Percentiles rank a stretch among this genome's conserved stretches.
Conservation (phyloP, 106 monocot species). For the Acorus calamus region DNA sequence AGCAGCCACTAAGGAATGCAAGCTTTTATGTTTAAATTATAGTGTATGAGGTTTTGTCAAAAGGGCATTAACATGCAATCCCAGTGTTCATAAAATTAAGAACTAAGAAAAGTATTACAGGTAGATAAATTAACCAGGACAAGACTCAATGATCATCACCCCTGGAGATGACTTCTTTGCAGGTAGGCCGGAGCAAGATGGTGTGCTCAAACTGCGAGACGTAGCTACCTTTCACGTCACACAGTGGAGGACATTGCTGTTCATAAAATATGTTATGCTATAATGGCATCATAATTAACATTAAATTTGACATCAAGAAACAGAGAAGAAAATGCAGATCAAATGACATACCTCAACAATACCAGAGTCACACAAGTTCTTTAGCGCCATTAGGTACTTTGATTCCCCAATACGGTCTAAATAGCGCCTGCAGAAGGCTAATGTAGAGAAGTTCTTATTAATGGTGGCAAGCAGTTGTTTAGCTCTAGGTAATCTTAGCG, state of each 20-base stretch:
- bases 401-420: slow-evolving; percentile 85
- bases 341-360: slow-evolving; percentile 69
- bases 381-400: slow-evolving; percentile 86
- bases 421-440: slow-evolving; percentile 92
- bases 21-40: too few species aligned
- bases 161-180: slow-evolving; percentile 85
- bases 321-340: neutral
- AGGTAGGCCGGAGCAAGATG: slow-evolving; percentile 89
- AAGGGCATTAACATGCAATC: too few species aligned
- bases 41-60: too few species aligned
- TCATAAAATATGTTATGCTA: neutral
- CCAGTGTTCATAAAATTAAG: too few species aligned
- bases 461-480: slow-evolving; percentile 81
- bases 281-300: neutral
- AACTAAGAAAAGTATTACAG: too few species aligned
- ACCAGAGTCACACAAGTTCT: slow-evolving; percentile 85
- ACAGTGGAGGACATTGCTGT: slow-evolving; percentile 84
- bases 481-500: slow-evolving; percentile 72
- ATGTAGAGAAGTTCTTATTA: slow-evolving; percentile 84
- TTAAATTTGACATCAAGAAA: neutral
- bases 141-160: slow-evolving; percentile 66
- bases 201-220: slow-evolving; percentile 97
- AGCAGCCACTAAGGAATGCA: too few species aligned
- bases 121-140: too few species aligned
- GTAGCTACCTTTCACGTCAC: slow-evolving; percentile 90